Conservation (phyloP, 2,329 filamentous ascomycete species). For the Alternaria tenuissima region DNA sequence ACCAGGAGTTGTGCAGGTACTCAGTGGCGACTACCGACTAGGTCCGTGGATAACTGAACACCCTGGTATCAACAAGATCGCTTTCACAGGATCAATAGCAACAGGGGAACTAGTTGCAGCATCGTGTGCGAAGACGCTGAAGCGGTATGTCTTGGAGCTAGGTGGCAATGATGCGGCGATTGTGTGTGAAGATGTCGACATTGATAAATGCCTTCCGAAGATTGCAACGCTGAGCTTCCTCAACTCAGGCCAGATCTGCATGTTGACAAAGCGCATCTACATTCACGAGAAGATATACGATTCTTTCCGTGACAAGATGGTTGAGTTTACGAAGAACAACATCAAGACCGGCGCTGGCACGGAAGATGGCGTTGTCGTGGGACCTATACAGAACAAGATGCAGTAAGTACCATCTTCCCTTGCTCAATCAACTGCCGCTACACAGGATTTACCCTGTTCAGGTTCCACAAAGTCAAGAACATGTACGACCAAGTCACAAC, state of each 20-base stretch:
- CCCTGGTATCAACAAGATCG: slow-evolving; percentile 67
- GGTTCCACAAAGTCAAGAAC: background rate
- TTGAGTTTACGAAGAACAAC: slow-evolving; percentile 54
- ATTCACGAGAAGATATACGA: slow-evolving; percentile 47
- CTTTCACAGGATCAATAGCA: slow-evolving; percentile 68
- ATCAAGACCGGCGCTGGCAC: slow-evolving; percentile 38
- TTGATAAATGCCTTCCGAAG: slow-evolving; percentile 52
- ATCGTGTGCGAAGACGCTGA: slow-evolving; percentile 63
- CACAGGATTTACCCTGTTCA: background rate
- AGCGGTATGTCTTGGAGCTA: slow-evolving; percentile 60
- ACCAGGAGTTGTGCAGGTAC: slow-evolving; percentile 66
- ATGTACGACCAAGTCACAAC: background rate
- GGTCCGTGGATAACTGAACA: slow-evolving; percentile 67
- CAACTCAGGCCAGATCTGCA: slow-evolving; percentile 62
- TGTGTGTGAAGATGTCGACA: slow-evolving; percentile 62
- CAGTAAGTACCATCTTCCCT: background rate
- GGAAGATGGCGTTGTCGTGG: background rate
- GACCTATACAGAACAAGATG: background rate
- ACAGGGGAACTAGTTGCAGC: slow-evolving; percentile 68
- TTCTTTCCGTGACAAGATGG: slow-evolving; percentile 47
- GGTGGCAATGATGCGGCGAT: slow-evolving; percentile 70
- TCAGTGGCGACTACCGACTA: slow-evolving; percentile 67
- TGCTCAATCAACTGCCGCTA: background rate
- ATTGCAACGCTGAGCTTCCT: slow-evolving; percentile 57
- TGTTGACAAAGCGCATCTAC: slow-evolving; percentile 40